Evolutionary conservation across 1,139 yeast species (phyloP).

Genomic region (Trichomonascaceae sp.): DNA sequence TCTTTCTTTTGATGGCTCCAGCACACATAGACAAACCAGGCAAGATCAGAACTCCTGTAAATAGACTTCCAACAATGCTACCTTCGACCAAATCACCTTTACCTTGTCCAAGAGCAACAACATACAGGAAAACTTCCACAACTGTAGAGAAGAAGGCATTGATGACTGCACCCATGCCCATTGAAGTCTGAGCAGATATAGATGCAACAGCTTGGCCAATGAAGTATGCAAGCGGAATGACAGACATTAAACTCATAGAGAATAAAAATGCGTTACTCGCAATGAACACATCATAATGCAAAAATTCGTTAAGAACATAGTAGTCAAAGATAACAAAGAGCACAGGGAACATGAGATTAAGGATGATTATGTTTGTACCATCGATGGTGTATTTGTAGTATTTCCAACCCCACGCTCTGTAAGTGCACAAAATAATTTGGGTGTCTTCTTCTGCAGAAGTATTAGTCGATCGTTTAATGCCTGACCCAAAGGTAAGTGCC

Average conservation of each 20-base stretch:
- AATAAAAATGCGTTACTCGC: constrained; percentile 61
- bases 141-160: constrained; percentile 96
- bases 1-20: constrained; percentile 84
- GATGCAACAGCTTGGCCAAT: constrained; percentile 99
- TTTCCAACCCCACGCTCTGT: constrained; percentile 84
- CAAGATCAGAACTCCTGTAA: constrained; percentile 83
- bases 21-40: constrained; percentile 98
- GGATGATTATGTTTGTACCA: constrained; percentile 89
- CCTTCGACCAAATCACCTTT: constrained; percentile 94
- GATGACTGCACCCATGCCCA: constrained; percentile 99
- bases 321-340: constrained; percentile 78
- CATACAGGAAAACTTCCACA: constrained; percentile 86
- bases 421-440: constrained; percentile 67
- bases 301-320: constrained; percentile 51
- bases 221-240: constrained; percentile 90
- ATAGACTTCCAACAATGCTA: constrained; percentile 88
- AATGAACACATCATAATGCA: constrained; percentile 45
- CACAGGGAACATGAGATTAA: constrained; percentile 75
- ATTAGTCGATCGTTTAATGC: constrained; percentile 33
- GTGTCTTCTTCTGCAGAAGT: constrained; percentile 30
- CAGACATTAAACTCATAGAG: constrained; percentile 69
- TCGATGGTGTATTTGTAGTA: constrained; percentile 94
- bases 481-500: constrained; percentile 66
- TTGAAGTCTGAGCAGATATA: constrained; percentile 94
- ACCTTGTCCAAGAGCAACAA: constrained; percentile 81